These are phyloP conservation scores for Aureobasidium melanogenum DNA, from an alignment of 2,329 filamentous ascomycete species.

Conservation along the genomic window DNA sequence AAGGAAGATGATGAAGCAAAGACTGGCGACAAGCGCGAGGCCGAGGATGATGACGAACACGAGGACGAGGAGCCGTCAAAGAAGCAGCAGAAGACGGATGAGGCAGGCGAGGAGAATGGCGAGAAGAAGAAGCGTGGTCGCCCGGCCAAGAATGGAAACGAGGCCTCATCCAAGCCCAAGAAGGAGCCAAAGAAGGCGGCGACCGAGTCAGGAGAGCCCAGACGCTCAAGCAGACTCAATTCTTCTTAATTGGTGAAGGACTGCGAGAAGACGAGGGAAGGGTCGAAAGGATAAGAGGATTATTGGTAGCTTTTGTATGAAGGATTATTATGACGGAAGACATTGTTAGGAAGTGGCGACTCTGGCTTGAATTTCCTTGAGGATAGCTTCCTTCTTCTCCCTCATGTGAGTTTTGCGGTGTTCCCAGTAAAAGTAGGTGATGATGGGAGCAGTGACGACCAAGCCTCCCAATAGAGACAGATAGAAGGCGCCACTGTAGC, in stretches of 20 bases:
- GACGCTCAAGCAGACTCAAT: constrained; percentile 36
- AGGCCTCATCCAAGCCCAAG: constrained; percentile 29
- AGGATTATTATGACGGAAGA: background rate
- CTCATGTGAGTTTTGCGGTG: constrained; percentile 26
- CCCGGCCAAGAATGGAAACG: constrained; percentile 29
- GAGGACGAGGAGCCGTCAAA: constrained; percentile 22
- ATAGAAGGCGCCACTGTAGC: constrained; percentile 6
- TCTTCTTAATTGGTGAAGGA: background rate
- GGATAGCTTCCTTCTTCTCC: constrained; percentile 22
- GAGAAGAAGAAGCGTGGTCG: constrained; percentile 34
- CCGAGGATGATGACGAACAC: constrained; percentile 18
- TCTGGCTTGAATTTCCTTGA: constrained; percentile 20
- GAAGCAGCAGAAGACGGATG: constrained; percentile 18
- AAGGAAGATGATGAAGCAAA: constrained; percentile 20
- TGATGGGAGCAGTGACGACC: constrained; percentile 20
- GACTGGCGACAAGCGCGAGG: constrained; percentile 26
- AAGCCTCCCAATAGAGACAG: constrained; percentile 15
- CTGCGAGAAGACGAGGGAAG: background rate
- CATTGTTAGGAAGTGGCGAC: background rate
- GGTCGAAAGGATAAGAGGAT: background rate
- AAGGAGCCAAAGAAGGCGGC: constrained; percentile 41
- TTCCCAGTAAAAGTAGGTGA: constrained; percentile 24
- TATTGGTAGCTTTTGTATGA: background rate
- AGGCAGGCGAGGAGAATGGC: constrained; percentile 27
- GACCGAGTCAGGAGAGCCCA: constrained; percentile 39